A percentile compares a stretch with the other conserved stretches of the same genome.
Evolutionary conservation across 768 basidiomycete genomes (phyloP).

Genomic region (Podaxis sp.): DNA sequence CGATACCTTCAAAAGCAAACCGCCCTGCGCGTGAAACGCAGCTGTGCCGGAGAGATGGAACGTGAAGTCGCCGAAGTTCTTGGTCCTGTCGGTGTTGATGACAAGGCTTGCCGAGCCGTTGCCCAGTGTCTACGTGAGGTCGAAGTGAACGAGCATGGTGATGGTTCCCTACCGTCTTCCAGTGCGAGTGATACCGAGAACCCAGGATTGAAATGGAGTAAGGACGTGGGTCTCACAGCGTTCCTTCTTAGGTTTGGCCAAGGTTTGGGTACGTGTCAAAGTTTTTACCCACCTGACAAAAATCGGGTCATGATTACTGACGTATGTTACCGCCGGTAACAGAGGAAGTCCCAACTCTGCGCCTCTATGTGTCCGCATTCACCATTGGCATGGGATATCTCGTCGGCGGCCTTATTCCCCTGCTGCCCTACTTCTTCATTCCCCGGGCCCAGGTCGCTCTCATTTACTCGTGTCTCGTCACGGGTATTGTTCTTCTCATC

Average conservation of each 20-base stretch:
- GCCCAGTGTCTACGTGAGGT: conserved; percentile 71
- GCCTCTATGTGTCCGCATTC: conserved; percentile 87
- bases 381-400: conserved; percentile 97
- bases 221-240: conserved; percentile 83
- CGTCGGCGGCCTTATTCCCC: conserved; percentile 88
- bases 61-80: conserved; percentile 89
- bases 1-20: conserved; percentile 77
- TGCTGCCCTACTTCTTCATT: conserved; percentile 92
- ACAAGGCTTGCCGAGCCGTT: conserved; percentile 73
- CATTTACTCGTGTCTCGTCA: conserved; percentile 75
- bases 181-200: conserved; percentile 52
- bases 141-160: conserved; percentile 44
- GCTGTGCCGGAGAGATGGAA: conserved; percentile 95
- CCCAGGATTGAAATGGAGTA: conserved; percentile 60
- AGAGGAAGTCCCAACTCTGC: conserved; percentile 87
- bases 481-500: conserved; percentile 80
- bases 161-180: conserved; percentile 17
- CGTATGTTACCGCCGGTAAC: background rate
- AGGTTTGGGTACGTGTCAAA: conserved; percentile 62
- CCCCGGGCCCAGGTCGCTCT: conserved; percentile 63
- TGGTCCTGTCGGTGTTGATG: conserved; percentile 87
- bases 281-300: background rate
- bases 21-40: conserved; percentile 77
- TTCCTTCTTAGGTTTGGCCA: conserved; percentile 97
- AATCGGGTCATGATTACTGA: background rate